phyloP scores from a whole-genome alignment of 176 grass and related monocot genomes.

The Oryza nivara region DNA sequence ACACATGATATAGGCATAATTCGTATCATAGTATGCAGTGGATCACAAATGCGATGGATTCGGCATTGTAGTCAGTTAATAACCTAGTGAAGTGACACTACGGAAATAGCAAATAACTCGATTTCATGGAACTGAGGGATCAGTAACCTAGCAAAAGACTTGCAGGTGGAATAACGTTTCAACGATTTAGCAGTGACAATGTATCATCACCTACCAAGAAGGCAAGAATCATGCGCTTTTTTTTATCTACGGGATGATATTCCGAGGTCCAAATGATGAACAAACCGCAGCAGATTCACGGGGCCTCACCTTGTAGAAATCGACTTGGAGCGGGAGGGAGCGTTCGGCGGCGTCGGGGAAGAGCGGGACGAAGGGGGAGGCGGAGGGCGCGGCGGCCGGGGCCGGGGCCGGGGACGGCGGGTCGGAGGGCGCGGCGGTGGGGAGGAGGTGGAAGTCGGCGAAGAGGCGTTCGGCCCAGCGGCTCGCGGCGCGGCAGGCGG shows the following conservation, averaged over 20 bases:
- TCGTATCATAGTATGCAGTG: background rate
- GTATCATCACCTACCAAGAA: background rate
- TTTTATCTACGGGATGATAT: background rate
- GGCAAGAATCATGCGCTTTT: background rate
- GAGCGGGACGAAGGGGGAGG: constrained; percentile 55
- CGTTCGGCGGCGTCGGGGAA: constrained; percentile 61
- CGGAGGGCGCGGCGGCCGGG: constrained; percentile 14
- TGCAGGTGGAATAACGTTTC: background rate
- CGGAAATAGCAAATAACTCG: background rate
- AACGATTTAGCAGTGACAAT: background rate
- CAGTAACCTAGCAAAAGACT: background rate
- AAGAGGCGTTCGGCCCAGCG: constrained; percentile 94
- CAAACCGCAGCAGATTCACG: background rate
- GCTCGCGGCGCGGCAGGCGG: constrained; percentile 71
- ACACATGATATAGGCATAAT: background rate
- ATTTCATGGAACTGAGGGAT: background rate
- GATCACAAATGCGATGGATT: background rate
- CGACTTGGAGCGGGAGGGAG: constrained; percentile 64
- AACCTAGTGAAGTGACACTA: background rate
- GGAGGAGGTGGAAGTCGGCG: constrained; percentile 81
- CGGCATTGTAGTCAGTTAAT: background rate
- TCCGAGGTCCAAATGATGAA: background rate
- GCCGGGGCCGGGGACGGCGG: constrained; percentile 12
- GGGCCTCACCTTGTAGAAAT: constrained; percentile 80
- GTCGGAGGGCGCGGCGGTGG: constrained; percentile 41